Conservation (phyloP, 257 asterid species). For the Phtheirospermum japonicum region DNA sequence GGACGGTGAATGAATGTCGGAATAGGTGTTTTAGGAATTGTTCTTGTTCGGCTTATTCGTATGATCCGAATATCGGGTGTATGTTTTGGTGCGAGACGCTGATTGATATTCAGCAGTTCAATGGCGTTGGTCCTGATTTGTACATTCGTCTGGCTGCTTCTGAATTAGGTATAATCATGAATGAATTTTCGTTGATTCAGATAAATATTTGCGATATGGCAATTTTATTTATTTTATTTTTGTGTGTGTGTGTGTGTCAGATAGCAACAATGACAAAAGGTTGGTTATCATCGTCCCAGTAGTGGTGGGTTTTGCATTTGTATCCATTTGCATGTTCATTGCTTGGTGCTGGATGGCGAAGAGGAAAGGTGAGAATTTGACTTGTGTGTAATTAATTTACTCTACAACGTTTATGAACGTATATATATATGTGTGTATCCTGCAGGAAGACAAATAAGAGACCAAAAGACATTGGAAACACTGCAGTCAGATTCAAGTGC, state of each 20-base stretch:
- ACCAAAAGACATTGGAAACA: slow-evolving; percentile 5
- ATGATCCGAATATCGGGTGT: slow-evolving; percentile 25
- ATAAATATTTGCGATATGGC: too few relatives aligned
- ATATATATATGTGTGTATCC: too few relatives aligned
- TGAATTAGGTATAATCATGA: slow-evolving; percentile 13
- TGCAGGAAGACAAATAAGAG: not conserved
- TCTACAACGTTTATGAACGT: too few relatives aligned
- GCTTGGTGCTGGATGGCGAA: not conserved
- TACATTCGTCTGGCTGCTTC: slow-evolving; percentile 30
- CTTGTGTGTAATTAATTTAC: not conserved
- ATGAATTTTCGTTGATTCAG: too few relatives aligned
- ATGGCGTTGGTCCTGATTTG: slow-evolving; percentile 24
- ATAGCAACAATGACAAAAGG: not conserved
- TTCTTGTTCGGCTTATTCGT: slow-evolving; percentile 30
- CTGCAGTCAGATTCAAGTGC: slow-evolving; percentile 25
- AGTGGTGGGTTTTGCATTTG: not conserved
- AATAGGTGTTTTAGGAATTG: slow-evolving; percentile 28
- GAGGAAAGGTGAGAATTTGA: not conserved
- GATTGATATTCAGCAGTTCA: slow-evolving; percentile 27
- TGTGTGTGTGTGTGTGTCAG: not conserved
- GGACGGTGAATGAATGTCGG: slow-evolving; percentile 22
- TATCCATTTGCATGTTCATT: not conserved
- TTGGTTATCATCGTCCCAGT: not conserved
- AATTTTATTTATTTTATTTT: not conserved
- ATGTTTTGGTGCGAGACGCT: slow-evolving; percentile 27